Base-by-base conservation (phyloP, 345 rosid genomes). In the Linum trigynum region DNA sequence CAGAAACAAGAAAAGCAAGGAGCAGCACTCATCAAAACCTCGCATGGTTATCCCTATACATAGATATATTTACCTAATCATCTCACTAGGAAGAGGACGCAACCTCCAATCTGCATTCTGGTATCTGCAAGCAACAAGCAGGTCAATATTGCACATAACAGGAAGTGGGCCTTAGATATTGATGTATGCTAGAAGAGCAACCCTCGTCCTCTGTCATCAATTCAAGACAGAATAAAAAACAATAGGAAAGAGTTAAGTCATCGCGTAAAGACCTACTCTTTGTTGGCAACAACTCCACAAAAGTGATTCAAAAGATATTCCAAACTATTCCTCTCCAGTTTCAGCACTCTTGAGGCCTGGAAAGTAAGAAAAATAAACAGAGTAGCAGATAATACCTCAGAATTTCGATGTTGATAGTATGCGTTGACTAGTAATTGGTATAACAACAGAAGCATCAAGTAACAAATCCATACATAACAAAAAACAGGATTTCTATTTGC, bases 31-130 rank as follows among this genome's bases (percentile, higher is more conserved):
- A 23, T 23, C 32, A 23, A 23, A 23, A 23, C 32, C 32, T 23
- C 32, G 32, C 32, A 23, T 48, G 9, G 53, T 9, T 3, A 9
- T 48, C 7, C 32, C 32, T 23, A 23, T 1, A 23, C 32, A 23
- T 23, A 39, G 42, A n/a, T 6, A 57, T 38, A 55, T 3, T 23
- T 66, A 90, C 99, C 88, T 86, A 64, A 82, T 39, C 99, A 92
- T 92, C 71, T 81, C 96, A 57, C 80, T 77, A 57, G 96, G 90
- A 70, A 92, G 86, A 55, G 99, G 99, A 23, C 99, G 86, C 63
- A 90, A 64, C 84, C 97, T 89, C 98, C 98, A 92, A 75, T 92
- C 97, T 56, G 96, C 92, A 78, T 84, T 88, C 77, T 92, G 98
- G 78, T 92, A 92, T 72, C 97, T 92, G 88, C 81, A 79, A 69